Conservation (phyloP, 202 grass and related monocot genomes). For the Schoenoplectus triqueter region DNA sequence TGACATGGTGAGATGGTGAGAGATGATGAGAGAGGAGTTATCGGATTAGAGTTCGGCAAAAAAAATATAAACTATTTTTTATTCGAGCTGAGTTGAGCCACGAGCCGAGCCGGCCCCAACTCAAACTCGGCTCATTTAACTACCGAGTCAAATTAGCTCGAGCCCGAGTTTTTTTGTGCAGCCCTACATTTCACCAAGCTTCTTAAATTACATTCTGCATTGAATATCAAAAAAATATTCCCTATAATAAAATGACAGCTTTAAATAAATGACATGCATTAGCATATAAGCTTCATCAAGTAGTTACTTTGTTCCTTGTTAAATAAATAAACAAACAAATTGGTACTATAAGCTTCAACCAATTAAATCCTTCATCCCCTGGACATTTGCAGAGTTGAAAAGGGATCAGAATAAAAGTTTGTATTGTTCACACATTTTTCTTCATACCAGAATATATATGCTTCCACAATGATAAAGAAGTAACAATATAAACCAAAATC, state of each 20-base stretch:
- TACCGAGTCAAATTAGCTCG: not conserved
- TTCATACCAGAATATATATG: not conserved
- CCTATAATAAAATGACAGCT: conserved; percentile 15
- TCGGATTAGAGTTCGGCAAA: no score
- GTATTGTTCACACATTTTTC: not conserved
- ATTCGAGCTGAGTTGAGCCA: no score
- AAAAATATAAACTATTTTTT: no score
- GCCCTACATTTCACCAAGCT: conserved; percentile 57
- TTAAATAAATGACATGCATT: conserved; percentile 11
- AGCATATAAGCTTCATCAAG: conserved; percentile 2
- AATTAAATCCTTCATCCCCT: not conserved
- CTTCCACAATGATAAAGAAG: not conserved
- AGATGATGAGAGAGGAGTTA: no score
- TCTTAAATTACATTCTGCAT: conserved; percentile 83
- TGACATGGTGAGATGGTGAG: no score
- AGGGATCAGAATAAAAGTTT: no score
- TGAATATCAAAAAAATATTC: conserved; percentile 30
- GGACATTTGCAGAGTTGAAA: no score
- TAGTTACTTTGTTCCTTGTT: not conserved
- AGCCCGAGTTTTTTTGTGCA: not conserved
- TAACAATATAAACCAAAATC: no score
- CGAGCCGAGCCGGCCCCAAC: no score
- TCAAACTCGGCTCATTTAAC: no score
- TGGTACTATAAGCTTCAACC: conserved; percentile 6
- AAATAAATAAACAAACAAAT: not conserved